Percentiles rank a stretch among this genome's conserved stretches.
Evolutionary conservation across 176 grass and related monocot genomes (phyloP).

Genomic region (Melocanna baccifera): DNA sequence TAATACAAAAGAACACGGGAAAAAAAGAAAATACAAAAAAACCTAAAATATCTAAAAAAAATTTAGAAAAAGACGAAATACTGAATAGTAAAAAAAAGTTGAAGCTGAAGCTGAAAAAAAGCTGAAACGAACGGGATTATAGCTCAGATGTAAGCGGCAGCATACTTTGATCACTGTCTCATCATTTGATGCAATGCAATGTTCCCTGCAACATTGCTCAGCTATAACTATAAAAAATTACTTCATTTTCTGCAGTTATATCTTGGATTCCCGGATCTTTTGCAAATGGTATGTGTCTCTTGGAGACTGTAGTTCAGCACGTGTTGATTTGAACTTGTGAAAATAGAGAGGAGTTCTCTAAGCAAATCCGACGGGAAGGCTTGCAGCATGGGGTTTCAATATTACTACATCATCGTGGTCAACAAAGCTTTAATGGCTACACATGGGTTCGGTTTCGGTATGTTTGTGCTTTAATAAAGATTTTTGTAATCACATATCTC

Average conservation of each 20-base stretch:
- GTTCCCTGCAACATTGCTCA: background rate
- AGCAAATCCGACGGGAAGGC: slow-evolving; percentile 77
- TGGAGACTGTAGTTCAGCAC: background rate
- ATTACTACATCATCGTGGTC: slow-evolving; percentile 88
- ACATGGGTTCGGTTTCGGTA: slow-evolving; percentile 77
- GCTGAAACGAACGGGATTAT: too few relatives aligned
- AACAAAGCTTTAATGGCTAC: slow-evolving; percentile 86
- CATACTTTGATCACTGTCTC: background rate
- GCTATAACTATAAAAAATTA: background rate
- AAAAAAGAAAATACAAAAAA: too few relatives aligned
- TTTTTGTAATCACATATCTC: background rate
- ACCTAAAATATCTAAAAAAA: too few relatives aligned
- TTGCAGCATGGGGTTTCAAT: slow-evolving; percentile 82
- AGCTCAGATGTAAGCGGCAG: background rate
- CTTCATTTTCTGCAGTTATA: slow-evolving; percentile 26
- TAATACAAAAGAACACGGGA: too few relatives aligned
- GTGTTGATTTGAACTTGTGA: slow-evolving; percentile 9
- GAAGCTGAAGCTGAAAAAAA: too few relatives aligned
- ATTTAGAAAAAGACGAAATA: too few relatives aligned
- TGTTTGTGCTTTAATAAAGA: background rate
- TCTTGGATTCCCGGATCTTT: slow-evolving; percentile 2
- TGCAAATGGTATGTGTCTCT: background rate
- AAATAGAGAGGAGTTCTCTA: slow-evolving; percentile 46
- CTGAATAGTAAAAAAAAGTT: too few relatives aligned
- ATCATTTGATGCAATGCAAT: background rate